Evolutionary conservation across 768 basidiomycete species (phyloP).

Genomic region (Pleurotus tuber-regium): DNA sequence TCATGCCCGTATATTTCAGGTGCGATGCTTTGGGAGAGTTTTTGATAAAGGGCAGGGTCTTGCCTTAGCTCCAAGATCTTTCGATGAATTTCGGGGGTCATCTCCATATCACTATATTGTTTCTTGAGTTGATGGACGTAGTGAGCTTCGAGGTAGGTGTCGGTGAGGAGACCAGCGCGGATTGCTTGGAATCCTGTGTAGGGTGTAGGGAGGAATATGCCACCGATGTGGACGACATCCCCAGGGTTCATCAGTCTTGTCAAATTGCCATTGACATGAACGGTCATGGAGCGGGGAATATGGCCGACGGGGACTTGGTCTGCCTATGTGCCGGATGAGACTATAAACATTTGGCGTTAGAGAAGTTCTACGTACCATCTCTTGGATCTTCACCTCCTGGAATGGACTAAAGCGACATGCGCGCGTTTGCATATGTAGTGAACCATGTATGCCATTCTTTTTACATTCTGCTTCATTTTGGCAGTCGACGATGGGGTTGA

Average conservation of each 20-base stretch:
- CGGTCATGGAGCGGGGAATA: slow-evolving; percentile 96
- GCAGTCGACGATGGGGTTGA: slow-evolving; percentile 87
- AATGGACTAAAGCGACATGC: slow-evolving; percentile 97
- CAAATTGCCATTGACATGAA: slow-evolving; percentile 89
- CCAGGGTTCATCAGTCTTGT: slow-evolving; percentile 93
- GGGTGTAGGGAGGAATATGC: slow-evolving; percentile 95
- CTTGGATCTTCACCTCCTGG: slow-evolving; percentile 98
- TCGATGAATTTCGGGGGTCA: slow-evolving; percentile 78
- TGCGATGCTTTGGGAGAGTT: slow-evolving; percentile 90
- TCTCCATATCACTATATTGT: slow-evolving; percentile 93
- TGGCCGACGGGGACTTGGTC: slow-evolving; percentile 99
- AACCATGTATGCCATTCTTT: slow-evolving; percentile 83
- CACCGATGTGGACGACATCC: slow-evolving; percentile 93
- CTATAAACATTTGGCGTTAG: neutral
- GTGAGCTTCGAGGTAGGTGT: slow-evolving; percentile 94
- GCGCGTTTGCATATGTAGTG: slow-evolving; percentile 96
- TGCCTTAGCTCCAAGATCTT: slow-evolving; percentile 64
- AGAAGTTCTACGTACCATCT: slow-evolving; percentile 65
- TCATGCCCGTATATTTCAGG: slow-evolving; percentile 98
- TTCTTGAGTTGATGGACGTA: slow-evolving; percentile 94
- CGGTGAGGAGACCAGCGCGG: slow-evolving; percentile 93
- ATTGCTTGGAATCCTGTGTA: slow-evolving; percentile 98
- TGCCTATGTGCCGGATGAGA: slow-evolving; percentile 50
- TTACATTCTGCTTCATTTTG: slow-evolving; percentile 83
- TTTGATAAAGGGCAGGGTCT: slow-evolving; percentile 82